Conservation (phyloP, 108 stramenopile species). For the Cyclotella choctawhatcheeana region DNA sequence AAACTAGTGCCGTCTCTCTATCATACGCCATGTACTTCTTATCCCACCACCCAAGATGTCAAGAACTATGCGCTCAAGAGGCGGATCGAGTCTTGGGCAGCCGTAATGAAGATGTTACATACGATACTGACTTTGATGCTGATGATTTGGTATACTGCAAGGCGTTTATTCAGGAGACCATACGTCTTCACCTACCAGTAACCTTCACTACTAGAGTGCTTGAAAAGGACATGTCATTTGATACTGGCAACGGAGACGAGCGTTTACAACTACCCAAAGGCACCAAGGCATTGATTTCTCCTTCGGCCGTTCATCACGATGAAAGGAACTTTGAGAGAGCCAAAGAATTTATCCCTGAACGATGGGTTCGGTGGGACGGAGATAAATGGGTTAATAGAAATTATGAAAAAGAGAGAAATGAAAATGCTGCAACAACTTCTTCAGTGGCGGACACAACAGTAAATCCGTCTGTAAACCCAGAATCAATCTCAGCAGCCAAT, state of each 20-base stretch:
- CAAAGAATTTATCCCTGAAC: conserved; percentile 57
- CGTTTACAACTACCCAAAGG: conserved; percentile 35
- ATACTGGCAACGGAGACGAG: conserved; percentile 27
- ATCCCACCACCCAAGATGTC: conserved; percentile 41
- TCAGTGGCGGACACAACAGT: conserved; percentile 11
- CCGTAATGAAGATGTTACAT: neutral
- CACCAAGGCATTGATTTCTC: conserved; percentile 45
- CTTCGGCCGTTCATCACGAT: conserved; percentile 51
- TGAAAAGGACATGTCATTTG: conserved; percentile 35
- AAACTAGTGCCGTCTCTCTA: conserved; percentile 57
- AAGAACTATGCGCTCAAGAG: conserved; percentile 24
- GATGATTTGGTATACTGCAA: conserved; percentile 48
- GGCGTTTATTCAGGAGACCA: conserved; percentile 54
- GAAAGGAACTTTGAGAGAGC: conserved; percentile 49
- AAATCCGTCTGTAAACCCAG: conserved; percentile 13
- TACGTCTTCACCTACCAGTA: conserved; percentile 51
- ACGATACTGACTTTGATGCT: conserved; percentile 19
- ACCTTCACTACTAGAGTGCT: conserved; percentile 43
- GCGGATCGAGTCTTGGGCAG: conserved; percentile 18
- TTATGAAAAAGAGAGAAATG: conserved; percentile 17
- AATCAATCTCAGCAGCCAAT: conserved; percentile 41
- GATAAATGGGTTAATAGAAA: conserved; percentile 39
- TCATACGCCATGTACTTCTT: conserved; percentile 60
- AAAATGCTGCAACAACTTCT: neutral
- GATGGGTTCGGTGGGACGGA: conserved; percentile 49